These are phyloP conservation scores for Stephania cephalantha DNA, from an alignment of 164 flowering plant genomes.

Conservation along the genomic window DNA sequence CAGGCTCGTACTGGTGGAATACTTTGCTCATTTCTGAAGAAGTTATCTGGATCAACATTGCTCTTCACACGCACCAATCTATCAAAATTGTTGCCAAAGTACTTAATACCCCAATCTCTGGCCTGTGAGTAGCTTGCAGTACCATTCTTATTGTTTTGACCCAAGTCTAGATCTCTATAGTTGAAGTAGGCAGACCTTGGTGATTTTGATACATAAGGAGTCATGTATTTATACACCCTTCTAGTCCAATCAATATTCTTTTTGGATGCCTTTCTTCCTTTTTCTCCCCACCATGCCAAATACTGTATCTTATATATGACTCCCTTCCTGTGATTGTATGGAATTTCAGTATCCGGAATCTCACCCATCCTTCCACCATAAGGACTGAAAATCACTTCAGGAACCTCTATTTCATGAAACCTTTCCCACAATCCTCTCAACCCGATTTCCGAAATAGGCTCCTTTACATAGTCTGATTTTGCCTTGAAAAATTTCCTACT, in stretches of 20 bases:
- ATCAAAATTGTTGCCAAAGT: too few relatives aligned
- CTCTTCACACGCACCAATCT: too few relatives aligned
- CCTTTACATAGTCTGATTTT: conserved; percentile 1
- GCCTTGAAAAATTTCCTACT: not conserved
- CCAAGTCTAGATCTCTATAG: conserved; percentile 8
- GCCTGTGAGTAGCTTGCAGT: not conserved
- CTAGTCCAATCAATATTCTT: conserved; percentile 16
- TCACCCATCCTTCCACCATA: conserved; percentile 5
- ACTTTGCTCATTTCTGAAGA: conserved; percentile 2
- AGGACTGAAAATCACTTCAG: not conserved
- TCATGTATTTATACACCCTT: conserved; percentile 13
- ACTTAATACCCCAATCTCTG: not conserved
- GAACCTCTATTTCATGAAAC: not conserved
- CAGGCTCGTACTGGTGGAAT: not conserved
- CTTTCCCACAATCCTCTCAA: not conserved
- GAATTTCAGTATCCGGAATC: not conserved
- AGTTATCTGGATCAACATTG: too few relatives aligned
- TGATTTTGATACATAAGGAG: conserved; percentile 15
- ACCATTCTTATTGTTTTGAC: not conserved
- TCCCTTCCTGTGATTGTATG: conserved; percentile 5
- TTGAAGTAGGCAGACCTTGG: conserved; percentile 14
- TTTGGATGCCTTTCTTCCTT: not conserved
- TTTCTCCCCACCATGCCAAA: conserved; percentile 4
- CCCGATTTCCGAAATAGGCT: not conserved
- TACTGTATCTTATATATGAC: conserved; percentile 17